A percentile compares a stretch with the other conserved stretches of the same genome.
These are phyloP conservation scores for Acacia crassicarpa DNA, from an alignment of 306 rosid species.

Conservation along the genomic window DNA sequence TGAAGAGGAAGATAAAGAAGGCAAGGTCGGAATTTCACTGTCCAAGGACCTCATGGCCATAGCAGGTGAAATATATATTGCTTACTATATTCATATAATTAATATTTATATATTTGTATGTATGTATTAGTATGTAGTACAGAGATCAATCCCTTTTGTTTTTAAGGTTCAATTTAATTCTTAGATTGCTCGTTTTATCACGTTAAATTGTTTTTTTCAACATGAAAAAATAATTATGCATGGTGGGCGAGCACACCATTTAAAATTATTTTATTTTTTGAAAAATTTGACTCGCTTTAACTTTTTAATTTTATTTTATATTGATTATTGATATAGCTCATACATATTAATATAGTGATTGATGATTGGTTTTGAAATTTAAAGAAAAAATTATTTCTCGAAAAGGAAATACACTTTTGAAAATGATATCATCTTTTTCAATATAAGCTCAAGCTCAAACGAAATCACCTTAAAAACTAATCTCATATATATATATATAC, in stretches of 20 bases:
- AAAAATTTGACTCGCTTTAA: background rate
- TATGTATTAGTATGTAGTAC: too few relatives aligned
- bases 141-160: too few relatives aligned
- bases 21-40: conserved; percentile 75
- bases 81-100: too few relatives aligned
- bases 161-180: background rate
- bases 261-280: background rate
- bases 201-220: background rate
- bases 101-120: too few relatives aligned
- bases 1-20: conserved; percentile 72
- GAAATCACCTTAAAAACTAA: background rate
- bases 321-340: background rate
- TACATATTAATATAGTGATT: background rate
- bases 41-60: conserved; percentile 88
- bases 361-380: background rate
- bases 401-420: background rate
- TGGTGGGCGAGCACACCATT: background rate
- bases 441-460: background rate
- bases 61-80: conserved; percentile 30
- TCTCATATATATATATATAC: background rate
- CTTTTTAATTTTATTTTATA: background rate
- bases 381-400: background rate
- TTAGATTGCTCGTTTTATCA: background rate
- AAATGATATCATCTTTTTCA: background rate
- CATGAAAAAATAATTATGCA: background rate